Evolutionary conservation across 2,329 filamentous ascomycete species (phyloP).

Genomic region (Pestalotiopsis sp.): DNA sequence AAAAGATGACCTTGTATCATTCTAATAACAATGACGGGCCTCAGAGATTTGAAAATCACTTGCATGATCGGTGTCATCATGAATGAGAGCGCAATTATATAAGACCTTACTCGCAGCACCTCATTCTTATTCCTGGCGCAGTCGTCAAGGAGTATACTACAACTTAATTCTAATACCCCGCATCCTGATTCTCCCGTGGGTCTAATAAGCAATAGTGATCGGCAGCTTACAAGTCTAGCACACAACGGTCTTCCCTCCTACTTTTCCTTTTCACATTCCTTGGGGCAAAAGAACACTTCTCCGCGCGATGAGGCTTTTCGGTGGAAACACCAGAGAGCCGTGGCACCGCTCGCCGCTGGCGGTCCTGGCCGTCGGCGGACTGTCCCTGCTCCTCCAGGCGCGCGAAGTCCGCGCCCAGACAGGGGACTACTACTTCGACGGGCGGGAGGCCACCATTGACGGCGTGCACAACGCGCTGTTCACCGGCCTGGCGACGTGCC

Average conservation of each 20-base stretch:
- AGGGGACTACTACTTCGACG: slow-evolving; percentile 41
- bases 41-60: background rate
- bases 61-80: background rate
- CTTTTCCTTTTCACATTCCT: background rate
- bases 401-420: background rate
- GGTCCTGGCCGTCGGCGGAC: background rate
- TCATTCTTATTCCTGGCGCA: background rate
- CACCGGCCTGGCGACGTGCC: slow-evolving; percentile 53
- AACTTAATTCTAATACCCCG: background rate
- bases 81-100: background rate
- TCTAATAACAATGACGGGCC: background rate
- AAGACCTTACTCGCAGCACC: background rate
- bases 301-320: background rate
- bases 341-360: background rate
- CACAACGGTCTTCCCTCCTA: background rate
- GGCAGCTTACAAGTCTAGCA: background rate
- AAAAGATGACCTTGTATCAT: background rate
- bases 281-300: too few relatives aligned
- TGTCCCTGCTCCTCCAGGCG: background rate
- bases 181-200: background rate
- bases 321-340: background rate
- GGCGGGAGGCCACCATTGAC: slow-evolving; percentile 59
- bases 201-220: background rate
- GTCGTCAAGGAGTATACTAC: background rate
- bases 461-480: slow-evolving; percentile 57